Evolutionary conservation across 2,329 filamentous ascomycete species (phyloP), one percentile per base, ranked within the genome.

Genomic region (Trichoderma sp.): DNA sequence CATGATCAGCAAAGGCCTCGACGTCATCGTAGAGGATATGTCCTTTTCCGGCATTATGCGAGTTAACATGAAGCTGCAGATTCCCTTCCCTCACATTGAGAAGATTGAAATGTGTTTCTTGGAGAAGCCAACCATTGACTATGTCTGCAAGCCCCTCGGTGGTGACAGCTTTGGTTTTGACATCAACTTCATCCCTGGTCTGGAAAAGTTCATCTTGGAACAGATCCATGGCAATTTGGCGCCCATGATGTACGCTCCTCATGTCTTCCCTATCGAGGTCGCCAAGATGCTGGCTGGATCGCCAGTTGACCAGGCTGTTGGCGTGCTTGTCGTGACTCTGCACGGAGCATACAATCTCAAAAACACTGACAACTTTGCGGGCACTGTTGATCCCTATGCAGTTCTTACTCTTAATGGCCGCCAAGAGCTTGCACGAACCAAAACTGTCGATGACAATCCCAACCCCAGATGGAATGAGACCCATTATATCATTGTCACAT

Each of bases 21-120:
- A 98, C 77, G 93, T 99, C 49, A 98, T 99, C 77, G 96, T 99
- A 13, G 94, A 98, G 80, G 93, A 99, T 77, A 97, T 99, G 89
- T 90, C 95, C 68, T 99, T 97, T 79, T 93, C 92, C 14, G 96
- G 96, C 65, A 85, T 97, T 74, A 97, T 99, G 94, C 90, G 95
- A 64, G 89, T 99, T 76, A 98, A 98, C 84, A 91, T 98, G 79
- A 99, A 99, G 86, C 88, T 99, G 37, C 95, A 98, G 80, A 89
- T 99, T 71, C 91, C 94, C 0, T 99, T 97, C 81, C 96, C 96
- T 6, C 96, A 98, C 76, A 91, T 99, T 56, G 96, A 99, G 74
- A 93, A 92, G 74, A 87, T 98, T 55, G 96, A 99, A 75, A 93
- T 99, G 82, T 97, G 91, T 79, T 99, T 99, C 85, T 82, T 98